Percentiles rank a stretch among this genome's conserved stretches.
Evolutionary conservation across 768 basidiomycete species (phyloP).

Genomic region (Podaxis sp.): DNA sequence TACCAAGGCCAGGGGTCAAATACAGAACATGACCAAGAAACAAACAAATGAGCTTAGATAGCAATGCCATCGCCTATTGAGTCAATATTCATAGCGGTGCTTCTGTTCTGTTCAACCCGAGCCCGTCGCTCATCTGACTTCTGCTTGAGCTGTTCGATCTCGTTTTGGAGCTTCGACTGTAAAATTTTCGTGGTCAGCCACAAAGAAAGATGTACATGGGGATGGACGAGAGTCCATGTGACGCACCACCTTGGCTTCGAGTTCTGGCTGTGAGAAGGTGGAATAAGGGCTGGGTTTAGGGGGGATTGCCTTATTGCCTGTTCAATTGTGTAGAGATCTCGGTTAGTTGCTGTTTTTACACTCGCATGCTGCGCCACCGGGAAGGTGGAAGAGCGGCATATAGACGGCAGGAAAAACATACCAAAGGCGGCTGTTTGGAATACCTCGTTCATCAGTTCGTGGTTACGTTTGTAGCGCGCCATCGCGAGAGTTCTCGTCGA

Average conservation of each 20-base stretch:
- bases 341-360: neutral
- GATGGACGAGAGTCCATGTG: neutral
- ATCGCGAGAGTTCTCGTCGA: conserved; percentile 71
- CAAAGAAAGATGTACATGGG: neutral
- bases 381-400: neutral
- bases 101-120: conserved; percentile 15
- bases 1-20: neutral
- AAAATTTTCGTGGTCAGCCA: neutral
- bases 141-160: conserved; percentile 54
- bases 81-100: conserved; percentile 21
- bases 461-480: conserved; percentile 74
- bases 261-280: conserved; percentile 55
- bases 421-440: conserved; percentile 74
- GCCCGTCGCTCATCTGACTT: conserved; percentile 45
- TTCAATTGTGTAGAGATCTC: neutral
- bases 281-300: conserved; percentile 49
- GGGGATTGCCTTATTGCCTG: conserved; percentile 44
- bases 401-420: conserved; percentile 18
- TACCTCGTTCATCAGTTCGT: conserved; percentile 83
- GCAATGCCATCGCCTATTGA: conserved; percentile 17
- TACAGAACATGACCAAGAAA: neutral
- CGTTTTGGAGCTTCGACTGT: conserved; percentile 56
- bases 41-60: conserved; percentile 13
- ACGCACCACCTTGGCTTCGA: conserved; percentile 58
- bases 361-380: neutral